Evolutionary conservation across 257 asterid species (phyloP).

Genomic region (Oldenlandia corymbosa): DNA sequence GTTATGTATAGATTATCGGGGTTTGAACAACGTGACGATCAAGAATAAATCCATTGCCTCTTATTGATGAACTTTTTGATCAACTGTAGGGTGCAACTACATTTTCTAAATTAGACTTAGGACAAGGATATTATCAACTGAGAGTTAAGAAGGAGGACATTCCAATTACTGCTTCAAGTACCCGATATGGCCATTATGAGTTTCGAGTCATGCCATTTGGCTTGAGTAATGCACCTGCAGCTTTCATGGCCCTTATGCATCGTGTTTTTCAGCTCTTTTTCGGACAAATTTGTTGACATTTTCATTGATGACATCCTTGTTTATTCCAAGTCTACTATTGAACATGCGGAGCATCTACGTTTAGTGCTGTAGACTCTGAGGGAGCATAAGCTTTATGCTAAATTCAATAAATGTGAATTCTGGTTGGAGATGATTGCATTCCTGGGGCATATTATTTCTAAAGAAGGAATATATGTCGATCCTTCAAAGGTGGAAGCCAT

Average conservation of each 20-base stretch:
- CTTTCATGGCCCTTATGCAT: background rate
- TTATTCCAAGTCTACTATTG: background rate
- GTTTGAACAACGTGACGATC: background rate
- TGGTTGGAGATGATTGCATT: background rate
- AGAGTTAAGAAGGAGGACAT: background rate
- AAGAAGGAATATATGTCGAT: background rate
- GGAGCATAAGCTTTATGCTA: background rate
- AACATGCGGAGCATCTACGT: background rate
- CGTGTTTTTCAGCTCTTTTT: background rate
- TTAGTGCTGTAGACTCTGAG: background rate
- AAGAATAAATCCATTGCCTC: background rate
- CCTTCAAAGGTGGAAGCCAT: background rate
- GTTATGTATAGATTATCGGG: background rate
- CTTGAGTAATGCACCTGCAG: background rate
- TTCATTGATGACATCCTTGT: background rate
- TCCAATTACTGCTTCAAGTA: background rate
- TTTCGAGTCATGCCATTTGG: background rate
- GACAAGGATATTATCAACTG: background rate
- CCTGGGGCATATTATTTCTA: background rate
- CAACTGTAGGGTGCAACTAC: background rate
- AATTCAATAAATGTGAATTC: background rate
- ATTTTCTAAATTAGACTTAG: background rate
- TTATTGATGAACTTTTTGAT: background rate
- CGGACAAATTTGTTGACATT: background rate
- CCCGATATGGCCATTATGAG: background rate